Conservation (phyloP, 805 yeast species). For the Metschnikowia dekortorum region DNA sequence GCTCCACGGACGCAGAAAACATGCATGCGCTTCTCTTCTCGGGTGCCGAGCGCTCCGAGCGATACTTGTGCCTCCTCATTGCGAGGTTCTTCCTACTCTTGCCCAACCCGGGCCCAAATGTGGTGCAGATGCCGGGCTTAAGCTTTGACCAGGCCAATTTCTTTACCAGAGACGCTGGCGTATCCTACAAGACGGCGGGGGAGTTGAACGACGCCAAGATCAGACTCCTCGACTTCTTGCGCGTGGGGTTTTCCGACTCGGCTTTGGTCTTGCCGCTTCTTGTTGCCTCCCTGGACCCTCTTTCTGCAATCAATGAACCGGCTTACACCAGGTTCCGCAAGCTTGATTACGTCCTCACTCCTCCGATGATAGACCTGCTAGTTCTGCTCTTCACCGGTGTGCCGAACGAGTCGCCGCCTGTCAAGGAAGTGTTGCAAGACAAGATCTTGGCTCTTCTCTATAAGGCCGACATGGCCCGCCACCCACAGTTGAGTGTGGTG, state of each 20-base stretch:
- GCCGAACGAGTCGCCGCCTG: constrained; percentile 45
- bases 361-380: constrained; percentile 41
- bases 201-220: constrained; percentile 36
- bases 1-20: constrained; percentile 37
- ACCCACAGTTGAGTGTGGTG: constrained; percentile 41
- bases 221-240: constrained; percentile 35
- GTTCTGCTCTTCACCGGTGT: constrained; percentile 51
- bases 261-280: constrained; percentile 46
- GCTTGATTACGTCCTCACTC: constrained; percentile 49
- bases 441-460: constrained; percentile 47
- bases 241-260: constrained; percentile 35
- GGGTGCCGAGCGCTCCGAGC: constrained; percentile 42
- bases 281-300: constrained; percentile 60
- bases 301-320: constrained; percentile 50
- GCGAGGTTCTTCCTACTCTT: constrained; percentile 54
- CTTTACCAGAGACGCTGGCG: constrained; percentile 67
- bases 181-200: constrained; percentile 44
- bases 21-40: constrained; percentile 35
- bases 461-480: constrained; percentile 49
- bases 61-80: constrained; percentile 39
- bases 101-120: constrained; percentile 33
- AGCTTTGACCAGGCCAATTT: constrained; percentile 52
- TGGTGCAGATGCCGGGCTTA: constrained; percentile 57
- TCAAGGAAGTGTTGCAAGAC: constrained; percentile 49
- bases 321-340: constrained; percentile 52